Evolutionary conservation across 176 grass and related monocot species (phyloP), one percentile per base, ranked within the genome.

Genomic region (Themeda triandra): DNA sequence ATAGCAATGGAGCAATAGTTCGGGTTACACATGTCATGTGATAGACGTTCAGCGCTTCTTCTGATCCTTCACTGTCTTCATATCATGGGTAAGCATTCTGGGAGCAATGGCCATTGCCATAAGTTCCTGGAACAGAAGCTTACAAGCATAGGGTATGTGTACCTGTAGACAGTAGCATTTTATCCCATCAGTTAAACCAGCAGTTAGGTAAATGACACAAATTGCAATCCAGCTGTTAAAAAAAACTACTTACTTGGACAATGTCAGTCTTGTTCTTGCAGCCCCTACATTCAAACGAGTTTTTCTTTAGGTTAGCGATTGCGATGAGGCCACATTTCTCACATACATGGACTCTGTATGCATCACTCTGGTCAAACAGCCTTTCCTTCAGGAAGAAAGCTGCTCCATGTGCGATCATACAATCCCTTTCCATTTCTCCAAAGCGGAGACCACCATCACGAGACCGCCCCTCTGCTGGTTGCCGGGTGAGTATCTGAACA

Each of bases 221-320:
- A 41, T 25, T 4, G 46, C 77, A n/a, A 21, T 45, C 62, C 1
- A 25, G 14, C 18, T 23, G 4, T 62, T 54, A 31, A 5, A 11
- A 73, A 18, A 13, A 71, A 10, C 45, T 67, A 71, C 89, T 78
- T 89, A 92, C 97, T 82, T 96, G 97, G 78, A 99, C 92, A 91
- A 99, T 96, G 75, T 99, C 93, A 14, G 97, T 99, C 76, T 92
- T 99, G 80, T 99, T 99, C 91, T 99, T 99, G 89, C 96, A 99
- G 32, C 93, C 93, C 82, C 93, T 86, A 75, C 97, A 99, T 76
- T 94, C 91, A 0, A 99, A 99, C 19, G 96, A 99, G 80, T 91
- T 93, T 76, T 99, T 99, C 86, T 99, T 99, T 68, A 99, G 91
- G 84, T 99, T 99, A 17, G 96, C 96, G 78, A 99, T 99, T 15